Base-by-base conservation (phyloP, 179 eudicot species). In the Silene vulgaris region DNA sequence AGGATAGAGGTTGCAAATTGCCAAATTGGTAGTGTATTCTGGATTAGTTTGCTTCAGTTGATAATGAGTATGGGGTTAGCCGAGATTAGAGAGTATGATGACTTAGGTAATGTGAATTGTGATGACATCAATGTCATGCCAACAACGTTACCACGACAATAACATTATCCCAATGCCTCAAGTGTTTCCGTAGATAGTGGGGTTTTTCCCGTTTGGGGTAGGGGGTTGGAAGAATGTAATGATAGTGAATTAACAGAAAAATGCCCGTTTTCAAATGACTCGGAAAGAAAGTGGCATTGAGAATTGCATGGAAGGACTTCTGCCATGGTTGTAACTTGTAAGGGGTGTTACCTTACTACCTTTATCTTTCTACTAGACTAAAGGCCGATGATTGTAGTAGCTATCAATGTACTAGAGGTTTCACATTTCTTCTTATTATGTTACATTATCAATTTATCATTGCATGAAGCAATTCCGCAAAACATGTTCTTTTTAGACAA, bases 301-400 rank as follows among this genome's bases (percentile, higher is more conserved):
- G 60, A 56, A 56, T 56, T 56, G 60, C 20, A 16, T 56, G n/a
- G 60, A 54, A n/a, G 52, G 52, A 45, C 3, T 45, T 45, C 11
- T 11, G 52, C 52, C 52, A 11, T 45, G 52, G 14, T 45, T 45
- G 14, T 45, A 9, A 45, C 52, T 45, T 45, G 14, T 45, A 45
- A 45, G 14, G 52, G 14, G 52, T 11, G 14, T 45, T 11, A 1
- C 52, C 52, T 45, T 9, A 45, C 52, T 45, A 11, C 52, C 52
- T 45, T 45, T 66, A 66, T 66, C 16, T 66, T 30, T 66, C 21
- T 32, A 35, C 70, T 68, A 40, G 52, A 37, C 52, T 19, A 21
- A 45, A 4, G 1, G 26, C 56, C 21, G 60, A 21, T 69, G 57
- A 21, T 69, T 68, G 16, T 19, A 17, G 23, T 68, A 68, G 37